phyloP scores from a whole-genome alignment of 345 rosid genomes.

The Turritis glabra region DNA sequence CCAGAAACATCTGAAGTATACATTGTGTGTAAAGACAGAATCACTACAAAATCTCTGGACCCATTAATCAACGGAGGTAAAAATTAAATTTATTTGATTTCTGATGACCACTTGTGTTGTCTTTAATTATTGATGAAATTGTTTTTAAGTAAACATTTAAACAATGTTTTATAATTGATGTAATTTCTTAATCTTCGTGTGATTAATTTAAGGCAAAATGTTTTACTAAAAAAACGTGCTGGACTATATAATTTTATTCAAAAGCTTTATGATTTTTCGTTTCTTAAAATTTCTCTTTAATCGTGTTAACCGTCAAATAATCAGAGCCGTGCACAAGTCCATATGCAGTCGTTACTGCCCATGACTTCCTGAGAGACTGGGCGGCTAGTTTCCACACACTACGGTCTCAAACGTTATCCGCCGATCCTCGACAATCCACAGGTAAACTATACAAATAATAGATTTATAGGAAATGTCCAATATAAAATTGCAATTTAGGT shows the following conservation, averaged over 20 bases:
- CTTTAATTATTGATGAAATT: no score
- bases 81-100: background rate
- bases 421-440: slow-evolving; percentile 36
- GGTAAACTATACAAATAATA: background rate
- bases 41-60: slow-evolving; percentile 53
- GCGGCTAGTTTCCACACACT: slow-evolving; percentile 35
- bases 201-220: no score
- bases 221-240: no score
- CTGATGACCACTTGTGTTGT: no score
- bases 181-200: no score
- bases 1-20: slow-evolving; percentile 57
- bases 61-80: slow-evolving; percentile 33
- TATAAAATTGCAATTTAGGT: no score
- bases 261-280: no score
- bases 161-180: no score
- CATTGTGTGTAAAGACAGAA: slow-evolving; percentile 50
- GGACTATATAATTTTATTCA: no score
- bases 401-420: slow-evolving; percentile 31
- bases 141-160: no score
- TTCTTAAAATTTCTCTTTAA: background rate
- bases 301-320: background rate
- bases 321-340: slow-evolving; percentile 29
- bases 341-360: background rate
- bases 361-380: slow-evolving; percentile 30
- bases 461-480: no score